phyloP scores from a whole-genome alignment of 768 basidiomycete genomes.

The Agaricus subrufescens region DNA sequence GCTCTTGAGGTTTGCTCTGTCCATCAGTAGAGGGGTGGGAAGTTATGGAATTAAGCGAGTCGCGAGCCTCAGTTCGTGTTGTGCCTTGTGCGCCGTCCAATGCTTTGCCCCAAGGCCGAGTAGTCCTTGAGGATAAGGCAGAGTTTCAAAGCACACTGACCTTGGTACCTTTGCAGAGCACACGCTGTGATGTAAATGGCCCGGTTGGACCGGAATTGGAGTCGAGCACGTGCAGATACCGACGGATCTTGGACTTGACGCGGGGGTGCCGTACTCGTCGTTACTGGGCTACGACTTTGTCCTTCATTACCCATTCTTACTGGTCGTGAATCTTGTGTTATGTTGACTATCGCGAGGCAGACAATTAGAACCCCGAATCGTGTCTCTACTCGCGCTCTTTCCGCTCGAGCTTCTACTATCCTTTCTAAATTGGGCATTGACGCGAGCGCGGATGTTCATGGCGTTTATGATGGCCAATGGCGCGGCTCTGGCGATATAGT shows the following conservation, averaged over 20 bases:
- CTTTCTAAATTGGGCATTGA: slow-evolving; percentile 63
- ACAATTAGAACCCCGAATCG: background rate
- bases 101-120: no score
- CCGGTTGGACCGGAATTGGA: no score
- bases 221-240: slow-evolving; percentile 4
- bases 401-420: slow-evolving; percentile 64
- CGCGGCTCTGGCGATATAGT: slow-evolving; percentile 68
- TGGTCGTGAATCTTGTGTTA: background rate
- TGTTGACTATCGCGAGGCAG: slow-evolving; percentile 4
- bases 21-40: no score
- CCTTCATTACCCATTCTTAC: background rate
- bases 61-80: no score
- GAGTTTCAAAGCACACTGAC: no score
- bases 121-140: no score
- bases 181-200: no score
- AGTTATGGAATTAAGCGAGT: no score
- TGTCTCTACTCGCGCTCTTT: slow-evolving; percentile 40
- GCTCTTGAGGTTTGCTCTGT: no score
- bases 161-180: no score
- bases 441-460: slow-evolving; percentile 50
- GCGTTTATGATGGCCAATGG: slow-evolving; percentile 85
- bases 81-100: no score
- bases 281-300: background rate
- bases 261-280: background rate
- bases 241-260: slow-evolving; percentile 7